Conservation (phyloP, 1,284 basidiomycete species). For the Austropuccinia psidii region DNA sequence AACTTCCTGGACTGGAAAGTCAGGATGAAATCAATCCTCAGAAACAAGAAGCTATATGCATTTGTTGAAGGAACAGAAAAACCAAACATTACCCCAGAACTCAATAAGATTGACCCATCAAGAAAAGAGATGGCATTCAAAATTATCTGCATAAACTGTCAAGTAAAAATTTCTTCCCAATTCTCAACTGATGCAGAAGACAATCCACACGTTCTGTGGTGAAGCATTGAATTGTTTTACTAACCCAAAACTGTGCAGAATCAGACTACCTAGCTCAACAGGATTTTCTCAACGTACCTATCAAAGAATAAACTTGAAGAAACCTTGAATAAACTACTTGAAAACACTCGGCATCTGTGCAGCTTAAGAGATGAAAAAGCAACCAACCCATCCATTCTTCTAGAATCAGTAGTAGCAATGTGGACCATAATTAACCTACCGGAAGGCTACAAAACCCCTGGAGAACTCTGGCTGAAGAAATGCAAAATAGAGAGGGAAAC, state of each 20-base stretch:
- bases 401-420: background rate
- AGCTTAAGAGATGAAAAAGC: background rate
- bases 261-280: background rate
- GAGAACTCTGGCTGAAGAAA: conserved; percentile 3
- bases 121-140: background rate
- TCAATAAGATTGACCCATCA: background rate
- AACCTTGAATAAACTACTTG: background rate
- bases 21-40: background rate
- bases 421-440: background rate
- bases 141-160: background rate
- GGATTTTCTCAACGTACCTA: background rate
- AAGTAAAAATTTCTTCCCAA: background rate
- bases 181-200: background rate
- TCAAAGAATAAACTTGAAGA: background rate
- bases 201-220: background rate
- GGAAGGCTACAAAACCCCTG: background rate
- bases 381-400: background rate
- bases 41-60: background rate
- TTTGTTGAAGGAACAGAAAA: background rate
- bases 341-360: background rate
- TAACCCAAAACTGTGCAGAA: conserved; percentile 8
- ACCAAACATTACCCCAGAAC: background rate
- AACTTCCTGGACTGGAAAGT: conserved; percentile 17
- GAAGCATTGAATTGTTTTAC: background rate
- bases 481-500: background rate